Percentiles rank a stretch among this genome's conserved stretches.
Conservation (phyloP, 805 yeast genomes). For the Starmerella etchellsii region DNA sequence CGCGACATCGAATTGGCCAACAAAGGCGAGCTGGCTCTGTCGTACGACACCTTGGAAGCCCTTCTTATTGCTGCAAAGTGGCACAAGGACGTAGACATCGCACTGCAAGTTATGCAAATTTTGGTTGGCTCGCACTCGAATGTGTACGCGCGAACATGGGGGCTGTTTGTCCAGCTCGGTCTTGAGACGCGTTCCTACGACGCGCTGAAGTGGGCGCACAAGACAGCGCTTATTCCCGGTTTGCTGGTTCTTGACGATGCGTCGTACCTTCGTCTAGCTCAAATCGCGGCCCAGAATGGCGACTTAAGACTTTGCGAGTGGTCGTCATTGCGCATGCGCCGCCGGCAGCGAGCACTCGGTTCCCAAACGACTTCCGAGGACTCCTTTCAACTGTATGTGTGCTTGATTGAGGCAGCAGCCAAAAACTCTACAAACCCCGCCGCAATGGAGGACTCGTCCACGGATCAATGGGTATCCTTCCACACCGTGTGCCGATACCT, state of each 20-base stretch:
- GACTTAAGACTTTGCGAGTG: slow-evolving; percentile 23
- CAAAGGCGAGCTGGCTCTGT: slow-evolving; percentile 17
- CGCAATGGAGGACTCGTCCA: neutral
- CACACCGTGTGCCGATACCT: slow-evolving; percentile 19
- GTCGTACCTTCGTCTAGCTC: slow-evolving; percentile 21
- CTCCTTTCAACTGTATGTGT: slow-evolving; percentile 12
- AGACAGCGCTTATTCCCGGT: slow-evolving; percentile 24
- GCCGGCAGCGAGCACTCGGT: slow-evolving; percentile 19
- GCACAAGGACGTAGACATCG: slow-evolving; percentile 23
- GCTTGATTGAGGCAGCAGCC: slow-evolving; percentile 20
- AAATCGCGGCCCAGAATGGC: slow-evolving; percentile 22
- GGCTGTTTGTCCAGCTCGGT: slow-evolving; percentile 21
- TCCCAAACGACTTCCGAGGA: neutral
- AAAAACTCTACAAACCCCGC: neutral
- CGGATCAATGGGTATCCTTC: slow-evolving; percentile 6
- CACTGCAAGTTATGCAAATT: slow-evolving; percentile 19
- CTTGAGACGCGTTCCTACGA: slow-evolving; percentile 19
- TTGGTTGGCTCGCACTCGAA: slow-evolving; percentile 12
- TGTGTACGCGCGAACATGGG: slow-evolving; percentile 26
- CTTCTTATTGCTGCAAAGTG: slow-evolving; percentile 21
- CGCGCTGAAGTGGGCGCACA: slow-evolving; percentile 22
- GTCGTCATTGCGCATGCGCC: slow-evolving; percentile 23
- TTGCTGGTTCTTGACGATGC: slow-evolving; percentile 24
- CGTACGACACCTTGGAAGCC: slow-evolving; percentile 21
- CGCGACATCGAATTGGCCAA: slow-evolving; percentile 21